A percentile compares a stretch with the other conserved stretches of the same genome.
Conservation (phyloP, 768 basidiomycete species). For the Trichaptum fuscoviolaceum region DNA sequence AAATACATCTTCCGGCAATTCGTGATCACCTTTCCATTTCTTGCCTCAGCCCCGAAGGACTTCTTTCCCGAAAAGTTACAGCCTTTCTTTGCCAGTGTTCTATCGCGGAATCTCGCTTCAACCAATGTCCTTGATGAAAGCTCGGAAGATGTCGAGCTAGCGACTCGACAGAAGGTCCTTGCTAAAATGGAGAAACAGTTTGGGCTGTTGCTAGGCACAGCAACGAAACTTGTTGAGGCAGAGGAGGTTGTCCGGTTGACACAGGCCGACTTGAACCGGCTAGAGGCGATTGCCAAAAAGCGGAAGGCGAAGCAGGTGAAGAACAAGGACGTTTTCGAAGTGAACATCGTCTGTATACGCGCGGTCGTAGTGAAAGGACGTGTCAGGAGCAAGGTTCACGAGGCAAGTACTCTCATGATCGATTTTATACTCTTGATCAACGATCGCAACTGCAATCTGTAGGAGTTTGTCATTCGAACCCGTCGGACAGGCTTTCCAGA, state of each 20-base stretch:
- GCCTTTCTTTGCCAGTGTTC: constrained; percentile 81
- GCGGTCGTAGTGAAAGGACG: constrained; percentile 80
- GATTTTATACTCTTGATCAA: constrained; percentile 3
- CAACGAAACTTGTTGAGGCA: constrained; percentile 73
- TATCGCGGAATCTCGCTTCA: constrained; percentile 72
- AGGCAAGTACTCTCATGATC: constrained; percentile 48
- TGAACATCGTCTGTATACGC: constrained; percentile 88
- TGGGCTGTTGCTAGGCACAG: constrained; percentile 73
- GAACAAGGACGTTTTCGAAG: constrained; percentile 63
- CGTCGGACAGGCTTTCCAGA: constrained; percentile 66
- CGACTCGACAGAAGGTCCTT: constrained; percentile 62
- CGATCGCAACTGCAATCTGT: constrained; percentile 4
- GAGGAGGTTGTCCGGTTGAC: constrained; percentile 91
- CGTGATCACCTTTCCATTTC: constrained; percentile 92
- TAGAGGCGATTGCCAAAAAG: constrained; percentile 68
- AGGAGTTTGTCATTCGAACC: constrained; percentile 97
- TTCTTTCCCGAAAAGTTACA: constrained; percentile 96
- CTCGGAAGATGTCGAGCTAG: constrained; percentile 45
- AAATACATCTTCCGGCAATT: constrained; percentile 90
- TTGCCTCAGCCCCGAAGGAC: constrained; percentile 79
- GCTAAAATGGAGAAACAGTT: constrained; percentile 82
- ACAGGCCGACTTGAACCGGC: constrained; percentile 74
- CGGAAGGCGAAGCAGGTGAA: constrained; percentile 45
- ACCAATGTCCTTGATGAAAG: constrained; percentile 55
- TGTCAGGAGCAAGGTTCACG: constrained; percentile 79